Conservation (phyloP, 768 basidiomycete species). For the Russula virescens region DNA sequence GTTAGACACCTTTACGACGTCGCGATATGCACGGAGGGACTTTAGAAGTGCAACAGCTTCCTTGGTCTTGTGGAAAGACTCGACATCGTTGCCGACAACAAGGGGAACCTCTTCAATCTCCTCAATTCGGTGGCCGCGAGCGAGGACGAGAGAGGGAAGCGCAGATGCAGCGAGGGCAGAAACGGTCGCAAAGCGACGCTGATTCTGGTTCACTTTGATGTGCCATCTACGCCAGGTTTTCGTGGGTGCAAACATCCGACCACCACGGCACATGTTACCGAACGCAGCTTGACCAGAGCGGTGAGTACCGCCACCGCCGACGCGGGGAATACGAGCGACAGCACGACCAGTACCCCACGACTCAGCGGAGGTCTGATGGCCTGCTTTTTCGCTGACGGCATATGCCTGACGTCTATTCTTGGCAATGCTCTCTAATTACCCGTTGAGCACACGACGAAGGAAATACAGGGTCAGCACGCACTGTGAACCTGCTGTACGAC, state of each 20-base stretch:
- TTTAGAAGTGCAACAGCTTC: slow-evolving; percentile 93
- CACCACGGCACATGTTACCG: slow-evolving; percentile 99
- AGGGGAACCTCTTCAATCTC: slow-evolving; percentile 94
- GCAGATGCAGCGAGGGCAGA: slow-evolving; percentile 98
- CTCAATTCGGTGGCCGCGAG: slow-evolving; percentile 98
- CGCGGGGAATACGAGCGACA: slow-evolving; percentile 99
- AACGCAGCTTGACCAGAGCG: slow-evolving; percentile 99
- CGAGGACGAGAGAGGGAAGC: slow-evolving; percentile 95
- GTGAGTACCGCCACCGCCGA: slow-evolving; percentile 97
- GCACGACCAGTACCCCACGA: slow-evolving; percentile 99
- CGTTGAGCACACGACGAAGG: not conserved
- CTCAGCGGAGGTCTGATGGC: slow-evolving; percentile 98
- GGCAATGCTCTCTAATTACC: slow-evolving; percentile 78
- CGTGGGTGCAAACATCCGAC: slow-evolving; percentile 99
- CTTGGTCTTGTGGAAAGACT: slow-evolving; percentile 94
- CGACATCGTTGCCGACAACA: slow-evolving; percentile 71
- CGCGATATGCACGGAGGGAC: slow-evolving; percentile 79
- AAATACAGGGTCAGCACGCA: slow-evolving; percentile 43
- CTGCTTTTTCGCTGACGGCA: slow-evolving; percentile 94
- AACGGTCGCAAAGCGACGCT: slow-evolving; percentile 95
- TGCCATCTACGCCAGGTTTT: slow-evolving; percentile 99
- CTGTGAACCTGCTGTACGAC: slow-evolving; percentile 99
- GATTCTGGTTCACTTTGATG: slow-evolving; percentile 99
- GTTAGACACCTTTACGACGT: slow-evolving; percentile 96
- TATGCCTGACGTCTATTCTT: slow-evolving; percentile 99